phyloP scores from a whole-genome alignment of 495 filamentous ascomycete genomes.

The Hyaloscypha hepaticicola region DNA sequence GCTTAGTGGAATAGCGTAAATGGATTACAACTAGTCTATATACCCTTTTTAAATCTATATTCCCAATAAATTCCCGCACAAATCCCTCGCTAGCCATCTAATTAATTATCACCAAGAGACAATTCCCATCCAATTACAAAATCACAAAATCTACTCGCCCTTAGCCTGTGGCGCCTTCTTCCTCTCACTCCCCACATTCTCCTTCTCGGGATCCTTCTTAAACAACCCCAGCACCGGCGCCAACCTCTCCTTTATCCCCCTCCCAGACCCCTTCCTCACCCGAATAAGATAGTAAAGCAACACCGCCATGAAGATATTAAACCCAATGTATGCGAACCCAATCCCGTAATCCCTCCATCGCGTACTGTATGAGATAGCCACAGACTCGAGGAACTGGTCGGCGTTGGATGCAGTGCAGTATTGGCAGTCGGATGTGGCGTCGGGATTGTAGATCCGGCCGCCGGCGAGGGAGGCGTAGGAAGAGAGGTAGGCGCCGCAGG shows the following conservation, averaged over 20 bases:
- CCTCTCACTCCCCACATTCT: slow-evolving; percentile 18
- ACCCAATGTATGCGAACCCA: slow-evolving; percentile 65
- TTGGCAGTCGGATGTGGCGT: slow-evolving; percentile 53
- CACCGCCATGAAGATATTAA: slow-evolving; percentile 71
- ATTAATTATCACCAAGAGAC: no score
- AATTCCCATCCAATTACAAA: no score
- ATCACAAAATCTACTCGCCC: neutral
- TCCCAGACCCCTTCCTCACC: slow-evolving; percentile 66
- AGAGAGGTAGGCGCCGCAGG: slow-evolving; percentile 56
- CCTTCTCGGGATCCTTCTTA: slow-evolving; percentile 29
- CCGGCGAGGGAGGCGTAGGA: slow-evolving; percentile 44
- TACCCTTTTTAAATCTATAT: no score
- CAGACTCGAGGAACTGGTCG: slow-evolving; percentile 58
- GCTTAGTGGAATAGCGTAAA: no score
- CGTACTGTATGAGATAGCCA: slow-evolving; percentile 49
- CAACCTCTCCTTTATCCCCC: slow-evolving; percentile 32
- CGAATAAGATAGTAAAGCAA: slow-evolving; percentile 76
- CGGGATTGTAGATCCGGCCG: slow-evolving; percentile 56
- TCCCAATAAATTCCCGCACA: no score
- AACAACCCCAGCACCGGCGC: slow-evolving; percentile 22
- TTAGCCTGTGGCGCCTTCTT: slow-evolving; percentile 20
- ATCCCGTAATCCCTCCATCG: slow-evolving; percentile 39
- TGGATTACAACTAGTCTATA: no score
- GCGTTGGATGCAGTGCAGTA: slow-evolving; percentile 60
- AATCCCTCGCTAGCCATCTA: no score